Base-by-base conservation (phyloP, 2,329 filamentous ascomycete genomes). In the Hymenoscyphus linearis region DNA sequence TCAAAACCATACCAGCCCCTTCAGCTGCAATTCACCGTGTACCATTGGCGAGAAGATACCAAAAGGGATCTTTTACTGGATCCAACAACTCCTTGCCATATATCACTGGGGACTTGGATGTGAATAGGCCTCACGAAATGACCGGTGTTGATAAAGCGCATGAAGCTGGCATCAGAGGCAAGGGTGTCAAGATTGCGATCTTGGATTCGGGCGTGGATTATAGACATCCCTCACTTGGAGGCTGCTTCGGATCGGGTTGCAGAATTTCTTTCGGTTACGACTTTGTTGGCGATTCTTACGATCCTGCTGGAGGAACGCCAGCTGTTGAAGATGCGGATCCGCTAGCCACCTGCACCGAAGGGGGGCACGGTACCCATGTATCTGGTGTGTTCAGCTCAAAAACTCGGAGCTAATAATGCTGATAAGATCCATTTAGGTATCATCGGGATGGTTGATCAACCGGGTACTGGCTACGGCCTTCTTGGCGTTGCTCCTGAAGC, bases 211-310 rank as follows among this genome's bases (percentile, higher is more conserved):
- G 76, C 12, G 71, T 86, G 55, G 85, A 88, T 69, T 88, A 87
- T 68, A 78, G 75, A 0, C 85, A 88, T 67, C 82, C 84, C 1
- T 82, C 83, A 31, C 79, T 89, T 0, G 86, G 86, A 37, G 84
- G 84, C 54, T 85, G 85, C 68, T 87, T 87, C 68, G 86, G 85
- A 1, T 68, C 76, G 1, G 82, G 79, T 13, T 87, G 80, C 66
- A 75, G 86, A 47, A 82, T 88, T 18, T 76, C 78, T 3, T 81
- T 79, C 61, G 85, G 86, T 18, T 76, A 76, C 37, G 84, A 86
- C 64, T 75, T 85, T 50, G 80, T 85, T 18, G 80, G 85, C 52
- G 82, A 87, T 59, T 18, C 44, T 50, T 50, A 50, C 4, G 18
- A 50, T 22, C 44, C 44, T 25, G 44, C 4, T 1, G 56, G 66